These are phyloP conservation scores for Penicillium salamii DNA, from an alignment of 495 filamentous ascomycete species.

Conservation along the genomic window DNA sequence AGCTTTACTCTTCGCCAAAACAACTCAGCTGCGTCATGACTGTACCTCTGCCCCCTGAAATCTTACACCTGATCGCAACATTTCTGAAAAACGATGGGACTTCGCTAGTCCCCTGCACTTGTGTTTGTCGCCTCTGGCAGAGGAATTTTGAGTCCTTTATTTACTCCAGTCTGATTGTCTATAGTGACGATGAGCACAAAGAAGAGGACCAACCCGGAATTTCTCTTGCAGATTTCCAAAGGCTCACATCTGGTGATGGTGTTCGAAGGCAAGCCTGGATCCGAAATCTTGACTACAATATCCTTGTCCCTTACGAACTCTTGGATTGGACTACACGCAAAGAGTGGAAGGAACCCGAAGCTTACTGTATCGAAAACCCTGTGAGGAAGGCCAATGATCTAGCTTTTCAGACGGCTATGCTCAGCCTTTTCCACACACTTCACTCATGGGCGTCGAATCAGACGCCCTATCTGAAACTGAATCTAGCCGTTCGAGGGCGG, in stretches of 20 bases:
- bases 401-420: conserved; percentile 3
- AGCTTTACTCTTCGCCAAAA: background rate
- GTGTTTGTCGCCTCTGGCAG: background rate
- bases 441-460: background rate
- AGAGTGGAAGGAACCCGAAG: background rate
- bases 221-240: background rate
- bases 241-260: conserved; percentile 1
- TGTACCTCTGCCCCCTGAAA: background rate
- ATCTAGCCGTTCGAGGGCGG: background rate
- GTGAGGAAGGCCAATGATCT: background rate
- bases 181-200: background rate
- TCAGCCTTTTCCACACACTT: conserved; percentile 2
- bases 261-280: background rate
- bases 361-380: background rate
- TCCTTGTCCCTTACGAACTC: background rate
- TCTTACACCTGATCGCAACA: background rate
- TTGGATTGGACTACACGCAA: background rate
- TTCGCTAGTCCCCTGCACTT: background rate
- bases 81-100: background rate
- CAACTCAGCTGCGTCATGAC: background rate
- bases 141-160: background rate
- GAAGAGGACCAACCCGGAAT: background rate
- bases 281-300: background rate
- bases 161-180: background rate
- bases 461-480: background rate